Evolutionary conservation across 176 grass and related monocot species (phyloP), one percentile per base, ranked within the genome.

Genomic region (Eragrostis curvula): DNA sequence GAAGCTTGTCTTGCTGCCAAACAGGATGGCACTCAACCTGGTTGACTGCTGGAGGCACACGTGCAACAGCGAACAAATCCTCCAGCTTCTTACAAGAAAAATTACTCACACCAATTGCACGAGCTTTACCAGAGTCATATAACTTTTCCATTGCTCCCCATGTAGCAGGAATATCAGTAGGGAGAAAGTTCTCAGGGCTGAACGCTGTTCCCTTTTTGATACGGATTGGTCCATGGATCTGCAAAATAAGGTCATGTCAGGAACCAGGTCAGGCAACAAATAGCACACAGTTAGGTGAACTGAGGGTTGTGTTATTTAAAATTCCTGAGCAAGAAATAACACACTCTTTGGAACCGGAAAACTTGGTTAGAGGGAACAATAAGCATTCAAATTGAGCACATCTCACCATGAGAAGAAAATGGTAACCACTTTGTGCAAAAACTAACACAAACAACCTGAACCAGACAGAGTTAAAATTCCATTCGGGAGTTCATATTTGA

Each of bases 1-100:
- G 81, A 15, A 91, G 85, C 53, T 36, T 77, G 69, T 11, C 9
- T 23, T 91, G 89, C 43, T 84, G 58, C 89, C 89, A 91, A 28
- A 70, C 64, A 0, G 85, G 89, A 30, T 91, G 89, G 69, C 81
- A 91, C 75, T 91, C 89, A 17, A 91, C 81, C 75, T 91, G 85
- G 75, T 81, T 61, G 39, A 77, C 85, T 10, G 81, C 85, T 9
- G 85, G 81, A n/a, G 85, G 76, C 15, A 88, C 77, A 5, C 63
- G 75, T 1, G 84, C 76, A 7, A 84, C n/a, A 4, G 41, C 39
- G 5, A 91, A 61, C 69, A 81, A 16, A 2, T 85, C 85, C 49
- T 79, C 80, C 24, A 91, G 71, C 20, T 87, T 91, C 85, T 77
- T 87, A 70, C 49, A 36, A 0, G 74, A 87, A 8, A 91, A 91